A percentile compares a stretch with the other conserved stretches of the same genome.
These are phyloP conservation scores for Debaryomyces castellii DNA, from an alignment of 805 yeast genomes.

Conservation along the genomic window DNA sequence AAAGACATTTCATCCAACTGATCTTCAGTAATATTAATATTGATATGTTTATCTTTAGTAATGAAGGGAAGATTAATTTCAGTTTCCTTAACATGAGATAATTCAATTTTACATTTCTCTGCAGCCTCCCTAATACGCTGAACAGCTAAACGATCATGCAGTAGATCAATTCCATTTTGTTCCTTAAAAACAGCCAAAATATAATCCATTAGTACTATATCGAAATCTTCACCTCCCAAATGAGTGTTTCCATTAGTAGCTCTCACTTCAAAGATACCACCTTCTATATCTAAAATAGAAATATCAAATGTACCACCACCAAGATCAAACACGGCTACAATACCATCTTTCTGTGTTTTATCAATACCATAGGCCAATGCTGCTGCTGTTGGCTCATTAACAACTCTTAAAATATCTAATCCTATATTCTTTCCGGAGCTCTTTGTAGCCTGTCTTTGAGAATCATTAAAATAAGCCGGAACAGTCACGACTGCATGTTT, in stretches of 20 bases:
- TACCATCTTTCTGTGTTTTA: slow-evolving; percentile 48
- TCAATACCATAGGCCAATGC: slow-evolving; percentile 80
- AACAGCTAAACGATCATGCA: slow-evolving; percentile 54
- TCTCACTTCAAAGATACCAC: slow-evolving; percentile 77
- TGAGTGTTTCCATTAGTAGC: slow-evolving; percentile 86
- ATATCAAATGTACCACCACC: slow-evolving; percentile 90
- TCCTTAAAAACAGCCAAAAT: slow-evolving; percentile 60
- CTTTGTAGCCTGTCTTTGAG: slow-evolving; percentile 81
- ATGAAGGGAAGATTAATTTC: slow-evolving; percentile 71
- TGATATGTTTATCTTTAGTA: slow-evolving; percentile 59
- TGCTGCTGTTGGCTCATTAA: slow-evolving; percentile 86
- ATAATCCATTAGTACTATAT: slow-evolving; percentile 57
- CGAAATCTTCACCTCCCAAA: slow-evolving; percentile 86
- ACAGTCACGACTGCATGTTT: slow-evolving; percentile 80
- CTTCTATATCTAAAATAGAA: slow-evolving; percentile 73
- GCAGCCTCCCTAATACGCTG: slow-evolving; percentile 81
- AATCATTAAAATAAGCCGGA: slow-evolving; percentile 80
- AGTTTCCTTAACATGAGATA: slow-evolving; percentile 63
- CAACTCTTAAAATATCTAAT: slow-evolving; percentile 68
- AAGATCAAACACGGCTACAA: slow-evolving; percentile 65
- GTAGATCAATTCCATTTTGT: slow-evolving; percentile 51
- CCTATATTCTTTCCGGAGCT: slow-evolving; percentile 78
- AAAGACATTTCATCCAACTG: slow-evolving; percentile 67
- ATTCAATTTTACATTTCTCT: slow-evolving; percentile 72
- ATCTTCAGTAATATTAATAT: slow-evolving; percentile 58